Conservation (phyloP, 2,329 filamentous ascomycete species). For the Sodiomyces alkalinus region DNA sequence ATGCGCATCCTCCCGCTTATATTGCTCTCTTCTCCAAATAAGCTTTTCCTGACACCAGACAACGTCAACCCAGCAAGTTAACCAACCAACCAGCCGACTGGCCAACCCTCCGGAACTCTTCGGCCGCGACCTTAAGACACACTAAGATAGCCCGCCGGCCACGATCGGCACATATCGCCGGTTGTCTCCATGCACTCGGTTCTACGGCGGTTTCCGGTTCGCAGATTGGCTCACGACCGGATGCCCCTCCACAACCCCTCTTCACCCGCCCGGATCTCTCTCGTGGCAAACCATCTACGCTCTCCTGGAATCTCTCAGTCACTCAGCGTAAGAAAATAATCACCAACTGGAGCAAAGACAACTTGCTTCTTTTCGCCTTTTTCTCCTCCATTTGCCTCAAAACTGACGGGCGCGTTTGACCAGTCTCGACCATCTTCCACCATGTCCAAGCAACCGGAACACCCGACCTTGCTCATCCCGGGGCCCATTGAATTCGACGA, state of each 20-base stretch:
- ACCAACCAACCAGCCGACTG: no score
- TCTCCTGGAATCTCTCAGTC: no score
- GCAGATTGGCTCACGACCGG: slow-evolving; percentile 7
- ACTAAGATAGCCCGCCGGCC: no score
- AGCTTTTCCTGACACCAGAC: not conserved
- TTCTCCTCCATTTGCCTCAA: no score
- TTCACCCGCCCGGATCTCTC: slow-evolving; percentile 10
- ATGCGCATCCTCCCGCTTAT: no score
- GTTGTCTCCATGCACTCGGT: slow-evolving; percentile 6
- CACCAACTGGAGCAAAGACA: no score
- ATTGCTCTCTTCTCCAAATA: no score
- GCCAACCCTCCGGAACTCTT: no score
- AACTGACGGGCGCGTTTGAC: no score
- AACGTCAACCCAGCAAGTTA: not conserved
- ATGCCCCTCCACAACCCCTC: slow-evolving; percentile 10
- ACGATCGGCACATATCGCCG: not conserved
- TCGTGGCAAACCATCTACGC: slow-evolving; percentile 8
- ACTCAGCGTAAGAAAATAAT: no score
- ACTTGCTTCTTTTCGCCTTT: not conserved
- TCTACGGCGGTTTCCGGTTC: slow-evolving; percentile 8
- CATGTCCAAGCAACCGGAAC: slow-evolving; percentile 48
- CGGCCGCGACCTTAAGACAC: no score
- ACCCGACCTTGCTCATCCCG: slow-evolving; percentile 76
- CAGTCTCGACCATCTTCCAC: slow-evolving; percentile 12
- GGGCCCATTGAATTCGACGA: slow-evolving; percentile 98